Conservation (phyloP, 1,284 basidiomycete genomes). For the Ustilago bromivora region DNA sequence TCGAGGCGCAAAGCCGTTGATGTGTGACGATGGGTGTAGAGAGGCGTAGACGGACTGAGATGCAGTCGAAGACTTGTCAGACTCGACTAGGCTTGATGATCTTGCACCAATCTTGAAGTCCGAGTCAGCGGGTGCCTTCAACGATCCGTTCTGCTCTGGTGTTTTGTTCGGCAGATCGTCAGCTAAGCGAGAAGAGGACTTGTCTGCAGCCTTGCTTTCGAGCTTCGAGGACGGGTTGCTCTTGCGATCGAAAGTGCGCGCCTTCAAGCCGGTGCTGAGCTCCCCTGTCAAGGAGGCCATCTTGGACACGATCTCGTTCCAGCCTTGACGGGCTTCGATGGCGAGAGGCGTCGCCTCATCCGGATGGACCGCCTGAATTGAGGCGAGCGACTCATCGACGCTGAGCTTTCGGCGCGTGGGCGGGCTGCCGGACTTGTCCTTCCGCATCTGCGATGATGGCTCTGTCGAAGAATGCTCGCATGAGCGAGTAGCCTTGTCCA, state of each 20-base stretch:
- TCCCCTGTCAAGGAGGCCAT: constrained; percentile 40
- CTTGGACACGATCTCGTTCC: constrained; percentile 57
- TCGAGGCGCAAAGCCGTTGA: constrained; percentile 26
- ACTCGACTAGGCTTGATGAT: constrained; percentile 38
- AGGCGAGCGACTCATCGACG: constrained; percentile 23
- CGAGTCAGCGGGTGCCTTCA: constrained; percentile 8
- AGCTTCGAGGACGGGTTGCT: constrained; percentile 4
- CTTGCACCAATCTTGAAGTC: constrained; percentile 36
- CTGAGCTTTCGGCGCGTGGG: constrained; percentile 24
- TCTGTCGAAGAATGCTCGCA: background rate
- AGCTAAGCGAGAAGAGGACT: background rate
- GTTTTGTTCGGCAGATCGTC: background rate
- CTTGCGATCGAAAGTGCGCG: constrained; percentile 21
- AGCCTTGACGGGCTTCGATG: constrained; percentile 58
- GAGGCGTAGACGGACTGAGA: constrained; percentile 32
- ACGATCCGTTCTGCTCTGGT: constrained; percentile 5
- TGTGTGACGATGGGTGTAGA: constrained; percentile 21
- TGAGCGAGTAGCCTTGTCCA: background rate
- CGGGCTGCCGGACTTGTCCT: background rate
- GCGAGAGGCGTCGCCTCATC: constrained; percentile 23
- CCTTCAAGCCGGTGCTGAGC: constrained; percentile 15
- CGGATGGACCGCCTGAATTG: constrained; percentile 31
- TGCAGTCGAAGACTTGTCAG: constrained; percentile 29
- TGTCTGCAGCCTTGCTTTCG: background rate
- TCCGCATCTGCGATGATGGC: background rate